Base-by-base conservation (phyloP, 345 rosid genomes). In the Balakata baccata region DNA sequence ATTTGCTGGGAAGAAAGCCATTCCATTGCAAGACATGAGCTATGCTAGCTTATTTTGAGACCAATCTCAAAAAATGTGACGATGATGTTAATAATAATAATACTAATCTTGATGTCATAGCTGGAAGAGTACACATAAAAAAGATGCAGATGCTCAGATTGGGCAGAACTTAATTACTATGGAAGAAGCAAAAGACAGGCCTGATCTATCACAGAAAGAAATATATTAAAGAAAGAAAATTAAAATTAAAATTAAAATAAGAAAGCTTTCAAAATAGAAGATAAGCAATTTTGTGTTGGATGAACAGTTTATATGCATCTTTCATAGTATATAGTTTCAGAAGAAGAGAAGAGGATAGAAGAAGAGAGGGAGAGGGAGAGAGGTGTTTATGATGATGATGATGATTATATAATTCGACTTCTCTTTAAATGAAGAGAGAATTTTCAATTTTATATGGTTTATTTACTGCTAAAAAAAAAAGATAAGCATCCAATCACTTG, bases 1-100 rank as follows among this genome's bases (percentile, higher is more conserved):
- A 85, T 87, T 92, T 82, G 93, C 68, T 49, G 88, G 89, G 78
- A 89, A 91, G 81, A 92, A 95, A 64, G 91, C 89, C 97, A 95
- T 91, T 82, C 88, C 96, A 84, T 91, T 87, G 89, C 91, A 86
- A 81, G 88, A 76, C 92, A 91, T 90, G 78, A 76, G 68, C 74
- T 70, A 65, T 59, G n/a, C 61, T 73, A 29, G 34, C 34, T 29
- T 29, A 29, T 29, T 60, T 56, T 54, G 54, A 76, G 56, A 70
- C 82, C 69, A 71, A 73, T 70, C 64, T 76, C 34, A 39, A 64
- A 3, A 62, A 22, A 25, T 14, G 17, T 68, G 68, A 18, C 2
- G 34, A 1, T 29, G 34, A 29, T 71, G 43, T 70, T 41, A 18
- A 39, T 59, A 34, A 2, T 71, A 50, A 70, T 43, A 20, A 2